Conservation (phyloP, 805 yeast genomes). For the Candida vaughaniae region DNA sequence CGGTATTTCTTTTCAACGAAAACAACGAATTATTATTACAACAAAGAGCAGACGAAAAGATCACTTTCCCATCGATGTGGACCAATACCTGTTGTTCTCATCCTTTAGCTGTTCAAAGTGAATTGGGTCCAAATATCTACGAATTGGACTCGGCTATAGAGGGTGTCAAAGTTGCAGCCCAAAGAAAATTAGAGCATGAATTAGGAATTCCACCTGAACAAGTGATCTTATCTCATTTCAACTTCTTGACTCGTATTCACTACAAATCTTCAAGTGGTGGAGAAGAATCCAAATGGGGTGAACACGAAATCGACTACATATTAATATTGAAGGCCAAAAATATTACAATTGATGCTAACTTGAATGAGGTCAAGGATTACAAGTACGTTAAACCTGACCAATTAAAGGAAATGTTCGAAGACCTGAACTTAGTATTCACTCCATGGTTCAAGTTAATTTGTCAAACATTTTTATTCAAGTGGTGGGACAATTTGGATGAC, state of each 20-base stretch:
- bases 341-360: slow-evolving; percentile 61
- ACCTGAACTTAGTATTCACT: slow-evolving; percentile 70
- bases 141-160: slow-evolving; percentile 57
- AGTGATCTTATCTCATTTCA: slow-evolving; percentile 64
- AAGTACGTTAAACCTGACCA: slow-evolving; percentile 70
- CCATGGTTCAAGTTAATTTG: slow-evolving; percentile 99
- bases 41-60: slow-evolving; percentile 94
- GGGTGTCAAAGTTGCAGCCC: slow-evolving; percentile 88
- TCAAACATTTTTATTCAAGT: slow-evolving; percentile 80
- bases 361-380: slow-evolving; percentile 74
- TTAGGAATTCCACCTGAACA: slow-evolving; percentile 72
- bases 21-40: slow-evolving; percentile 78
- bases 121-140: slow-evolving; percentile 56
- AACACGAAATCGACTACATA: slow-evolving; percentile 95
- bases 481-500: slow-evolving; percentile 84
- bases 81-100: slow-evolving; percentile 99
- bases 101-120: slow-evolving; percentile 82
- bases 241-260: slow-evolving; percentile 90
- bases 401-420: slow-evolving; percentile 73
- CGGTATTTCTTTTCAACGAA: slow-evolving; percentile 87
- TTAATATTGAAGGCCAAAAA: slow-evolving; percentile 63
- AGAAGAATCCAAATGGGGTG: slow-evolving; percentile 83
- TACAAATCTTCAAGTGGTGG: slow-evolving; percentile 81
- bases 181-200: slow-evolving; percentile 89
- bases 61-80: slow-evolving; percentile 97